These are phyloP conservation scores for Apophysomyces elegans DNA, from an alignment of 371 early-diverging fungal species.

Conservation along the genomic window DNA sequence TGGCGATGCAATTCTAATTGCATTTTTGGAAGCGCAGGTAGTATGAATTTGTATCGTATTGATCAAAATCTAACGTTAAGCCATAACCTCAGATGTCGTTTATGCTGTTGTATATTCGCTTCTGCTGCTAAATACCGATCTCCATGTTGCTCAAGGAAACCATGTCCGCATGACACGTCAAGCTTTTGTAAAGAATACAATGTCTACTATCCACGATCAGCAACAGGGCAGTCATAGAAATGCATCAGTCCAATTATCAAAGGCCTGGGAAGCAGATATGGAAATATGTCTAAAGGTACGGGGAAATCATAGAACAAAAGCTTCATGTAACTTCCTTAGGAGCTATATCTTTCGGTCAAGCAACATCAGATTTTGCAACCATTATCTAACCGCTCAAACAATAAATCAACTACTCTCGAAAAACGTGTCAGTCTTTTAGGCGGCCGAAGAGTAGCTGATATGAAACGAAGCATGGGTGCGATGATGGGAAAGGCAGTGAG, in stretches of 20 bases:
- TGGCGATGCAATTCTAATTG: slow-evolving; percentile 79
- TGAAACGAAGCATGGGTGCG: slow-evolving; percentile 26
- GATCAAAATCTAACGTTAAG: background rate
- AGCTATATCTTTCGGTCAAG: slow-evolving; percentile 79
- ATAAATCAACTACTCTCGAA: slow-evolving; percentile 12
- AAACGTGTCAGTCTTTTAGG: slow-evolving; percentile 26
- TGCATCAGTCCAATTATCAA: slow-evolving; percentile 27
- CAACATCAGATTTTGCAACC: slow-evolving; percentile 78
- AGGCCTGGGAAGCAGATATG: slow-evolving; percentile 49
- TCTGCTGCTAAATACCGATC: slow-evolving; percentile 90
- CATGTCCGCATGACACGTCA: slow-evolving; percentile 63
- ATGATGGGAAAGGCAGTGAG: slow-evolving; percentile 27
- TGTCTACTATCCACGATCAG: slow-evolving; percentile 57
- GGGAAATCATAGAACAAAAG: background rate
- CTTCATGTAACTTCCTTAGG: slow-evolving; percentile 44
- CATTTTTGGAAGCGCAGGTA: slow-evolving; percentile 57
- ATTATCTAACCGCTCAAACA: slow-evolving; percentile 17
- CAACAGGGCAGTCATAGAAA: slow-evolving; percentile 37
- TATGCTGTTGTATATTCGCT: slow-evolving; percentile 88
- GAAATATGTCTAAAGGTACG: slow-evolving; percentile 44
- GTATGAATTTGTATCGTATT: background rate
- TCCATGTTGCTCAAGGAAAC: slow-evolving; percentile 80
- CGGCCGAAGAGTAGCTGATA: slow-evolving; percentile 19
- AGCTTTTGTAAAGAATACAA: slow-evolving; percentile 66
- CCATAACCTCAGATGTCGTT: slow-evolving; percentile 59